Conservation (phyloP, 768 basidiomycete genomes). For the Phlebiopsis flavidoalba region DNA sequence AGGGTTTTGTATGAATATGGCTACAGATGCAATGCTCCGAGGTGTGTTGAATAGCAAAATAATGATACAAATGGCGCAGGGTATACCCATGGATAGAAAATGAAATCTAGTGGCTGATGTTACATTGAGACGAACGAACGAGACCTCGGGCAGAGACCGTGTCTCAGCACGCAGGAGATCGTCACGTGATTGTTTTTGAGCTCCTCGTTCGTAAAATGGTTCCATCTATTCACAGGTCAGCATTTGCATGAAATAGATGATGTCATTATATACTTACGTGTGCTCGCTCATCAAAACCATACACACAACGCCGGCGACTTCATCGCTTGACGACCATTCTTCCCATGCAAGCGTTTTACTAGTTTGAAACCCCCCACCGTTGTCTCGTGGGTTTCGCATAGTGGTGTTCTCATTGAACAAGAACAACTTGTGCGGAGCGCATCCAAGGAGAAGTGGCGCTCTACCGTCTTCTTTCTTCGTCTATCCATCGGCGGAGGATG, state of each 20-base stretch:
- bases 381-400: constrained; percentile 94
- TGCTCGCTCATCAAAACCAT: constrained; percentile 97
- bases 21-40: background rate
- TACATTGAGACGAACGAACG: constrained; percentile 97
- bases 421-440: constrained; percentile 87
- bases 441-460: constrained; percentile 91
- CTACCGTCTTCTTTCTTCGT: constrained; percentile 94
- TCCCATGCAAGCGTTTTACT: constrained; percentile 88
- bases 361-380: too few relatives aligned
- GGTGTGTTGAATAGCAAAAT: background rate
- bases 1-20: background rate
- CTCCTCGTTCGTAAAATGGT: constrained; percentile 90
- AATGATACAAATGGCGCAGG: background rate
- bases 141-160: constrained; percentile 76
- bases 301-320: constrained; percentile 85
- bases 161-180: constrained; percentile 90
- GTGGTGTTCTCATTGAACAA: constrained; percentile 80
- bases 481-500: constrained; percentile 98
- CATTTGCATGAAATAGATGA: constrained; percentile 1
- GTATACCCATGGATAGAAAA: background rate
- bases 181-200: constrained; percentile 90
- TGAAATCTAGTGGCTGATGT: constrained; percentile 70
- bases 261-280: constrained; percentile 60
- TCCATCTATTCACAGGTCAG: constrained; percentile 64
- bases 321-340: constrained; percentile 74